Conservation (phyloP, 208 protist genomes). For the Blastocrithidia nonstop region DNA sequence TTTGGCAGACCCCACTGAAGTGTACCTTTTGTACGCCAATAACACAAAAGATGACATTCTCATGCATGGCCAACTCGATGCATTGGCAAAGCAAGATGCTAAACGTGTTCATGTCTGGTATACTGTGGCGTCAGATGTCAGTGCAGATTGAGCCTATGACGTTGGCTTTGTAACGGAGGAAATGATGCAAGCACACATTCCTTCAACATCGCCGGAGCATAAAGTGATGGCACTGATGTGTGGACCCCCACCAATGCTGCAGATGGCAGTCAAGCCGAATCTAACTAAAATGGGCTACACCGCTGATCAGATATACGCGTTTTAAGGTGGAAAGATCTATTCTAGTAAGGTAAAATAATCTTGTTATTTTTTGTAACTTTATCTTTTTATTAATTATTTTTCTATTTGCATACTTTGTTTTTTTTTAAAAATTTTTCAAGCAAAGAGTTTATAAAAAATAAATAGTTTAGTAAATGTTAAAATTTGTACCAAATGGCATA, state of each 20-base stretch:
- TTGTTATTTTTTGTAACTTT: background rate
- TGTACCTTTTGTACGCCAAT: constrained; percentile 82
- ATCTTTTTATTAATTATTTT: background rate
- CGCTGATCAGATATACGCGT: constrained; percentile 39
- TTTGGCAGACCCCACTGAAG: constrained; percentile 53
- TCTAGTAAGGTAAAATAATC: no score
- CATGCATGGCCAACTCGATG: constrained; percentile 74
- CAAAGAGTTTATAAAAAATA: no score
- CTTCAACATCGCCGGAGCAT: constrained; percentile 9
- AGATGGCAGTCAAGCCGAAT: constrained; percentile 69
- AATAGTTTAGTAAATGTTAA: no score
- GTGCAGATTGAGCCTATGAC: constrained; percentile 49
- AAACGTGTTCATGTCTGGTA: constrained; percentile 59
- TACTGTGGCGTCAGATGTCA: constrained; percentile 32
- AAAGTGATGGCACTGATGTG: constrained; percentile 64
- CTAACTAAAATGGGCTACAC: constrained; percentile 65
- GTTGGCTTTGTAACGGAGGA: constrained; percentile 47
- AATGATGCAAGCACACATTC: constrained; percentile 63
- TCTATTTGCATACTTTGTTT: constrained; percentile 3
- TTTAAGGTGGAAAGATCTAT: no score
- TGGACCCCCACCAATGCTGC: constrained; percentile 75
- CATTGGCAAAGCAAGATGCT: constrained; percentile 16
- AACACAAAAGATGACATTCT: constrained; percentile 85
- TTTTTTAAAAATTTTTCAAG: background rate
- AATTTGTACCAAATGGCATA: no score